Base-by-base conservation (phyloP, 257 asterid genomes). In the Plantago ovata region DNA sequence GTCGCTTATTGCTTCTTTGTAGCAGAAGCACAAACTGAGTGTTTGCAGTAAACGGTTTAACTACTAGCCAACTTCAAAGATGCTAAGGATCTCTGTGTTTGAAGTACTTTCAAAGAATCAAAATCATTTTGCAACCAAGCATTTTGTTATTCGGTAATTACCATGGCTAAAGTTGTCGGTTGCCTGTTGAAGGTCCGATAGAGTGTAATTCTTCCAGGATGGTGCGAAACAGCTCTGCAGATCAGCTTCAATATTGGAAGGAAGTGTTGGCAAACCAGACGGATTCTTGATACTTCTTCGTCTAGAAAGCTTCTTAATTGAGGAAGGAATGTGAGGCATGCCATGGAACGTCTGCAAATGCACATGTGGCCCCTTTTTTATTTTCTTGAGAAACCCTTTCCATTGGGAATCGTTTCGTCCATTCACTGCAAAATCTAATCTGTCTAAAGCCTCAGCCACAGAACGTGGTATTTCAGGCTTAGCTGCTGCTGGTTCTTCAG, bases 141-240 rank as follows among this genome's bases (percentile, higher is more conserved):
- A 28, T 8, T 28, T n/a, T 2, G 33, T 28, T 28, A 2, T 3
- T 28, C 36, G 36, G 36, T 10, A 45, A 21, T 4, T 85, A 92
- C 98, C 96, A 20, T 50, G 59, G 77, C 69, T 76, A 64, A 89
- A 93, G 69, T 86, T 72, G 72, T 86, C 16, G 5, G 97, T 93
- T 15, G 86, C 93, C 8, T 42, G 63, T 74, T 84, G 38, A 38
- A 93, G 90, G 58, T 93, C 97, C 0, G 82, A n/a, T 24, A 89
- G 89, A 53, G 87, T 73, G 84, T 79, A 93, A 66, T 83, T 86
- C 71, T 74, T 89, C 98, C 98, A 93, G 0, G 90, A 75, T 15
- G 94, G 72, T 62, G 86, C 85, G 7, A 93, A 82, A 82, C 92
- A 93, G 54, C 77, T 69, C 66, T 63, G 69, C 62, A 93, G 56